Evolutionary conservation across 345 rosid species (phyloP).

Genomic region (Excoecaria cochinchinensis): DNA sequence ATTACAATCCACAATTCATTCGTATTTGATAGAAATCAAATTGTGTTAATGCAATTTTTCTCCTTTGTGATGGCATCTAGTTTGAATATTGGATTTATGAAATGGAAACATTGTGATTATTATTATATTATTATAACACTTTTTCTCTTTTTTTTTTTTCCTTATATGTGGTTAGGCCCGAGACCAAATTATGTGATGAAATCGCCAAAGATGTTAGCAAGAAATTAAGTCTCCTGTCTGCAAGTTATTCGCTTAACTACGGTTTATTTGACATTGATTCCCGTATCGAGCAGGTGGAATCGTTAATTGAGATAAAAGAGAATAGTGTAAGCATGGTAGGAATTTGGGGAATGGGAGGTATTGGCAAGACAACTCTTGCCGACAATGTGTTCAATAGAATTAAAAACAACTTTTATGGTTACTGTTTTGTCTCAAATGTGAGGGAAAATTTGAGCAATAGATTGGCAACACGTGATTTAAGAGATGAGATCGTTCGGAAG

Average conservation of each 20-base stretch:
- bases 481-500: not conserved
- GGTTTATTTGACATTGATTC: conserved; percentile 2
- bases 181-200: not conserved
- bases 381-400: not conserved
- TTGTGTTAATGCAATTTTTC: no score
- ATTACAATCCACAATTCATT: no score
- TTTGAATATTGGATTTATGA: no score
- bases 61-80: no score
- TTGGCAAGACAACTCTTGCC: conserved; percentile 2
- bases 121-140: no score
- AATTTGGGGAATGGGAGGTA: conserved; percentile 17
- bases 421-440: not conserved
- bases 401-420: not conserved
- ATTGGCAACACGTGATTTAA: not conserved
- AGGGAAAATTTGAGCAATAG: not conserved
- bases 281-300: not conserved
- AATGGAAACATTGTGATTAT: no score
- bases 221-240: not conserved
- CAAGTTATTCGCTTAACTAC: no score
- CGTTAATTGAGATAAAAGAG: not conserved
- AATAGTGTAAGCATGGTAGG: not conserved
- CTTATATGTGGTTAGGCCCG: not conserved
- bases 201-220: not conserved
- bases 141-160: no score
- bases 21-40: no score